phyloP scores from a whole-genome alignment of 495 filamentous ascomycete species.

The Penicillium atrosanguineum region DNA sequence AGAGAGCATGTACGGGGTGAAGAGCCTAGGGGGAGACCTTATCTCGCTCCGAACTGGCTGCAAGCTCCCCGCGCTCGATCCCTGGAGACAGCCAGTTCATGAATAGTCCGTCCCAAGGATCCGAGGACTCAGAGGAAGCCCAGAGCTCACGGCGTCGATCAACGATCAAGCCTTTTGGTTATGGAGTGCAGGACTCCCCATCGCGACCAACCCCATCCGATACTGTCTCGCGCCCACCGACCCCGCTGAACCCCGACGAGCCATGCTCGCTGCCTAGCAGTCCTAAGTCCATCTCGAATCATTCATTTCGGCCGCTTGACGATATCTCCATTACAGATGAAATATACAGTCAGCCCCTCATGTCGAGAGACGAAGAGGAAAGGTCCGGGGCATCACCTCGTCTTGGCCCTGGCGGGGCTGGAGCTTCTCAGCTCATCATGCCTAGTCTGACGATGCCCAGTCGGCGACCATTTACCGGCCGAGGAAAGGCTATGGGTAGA shows the following conservation, averaged over 20 bases:
- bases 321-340: conserved; percentile 52
- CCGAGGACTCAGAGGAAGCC: conserved; percentile 27
- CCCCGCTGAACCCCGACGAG: conserved; percentile 47
- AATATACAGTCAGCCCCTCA: conserved; percentile 46
- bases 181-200: conserved; percentile 22
- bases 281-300: conserved; percentile 50
- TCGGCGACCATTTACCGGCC: conserved; percentile 85
- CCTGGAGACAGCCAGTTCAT: conserved; percentile 8
- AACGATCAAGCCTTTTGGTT: conserved; percentile 32
- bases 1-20: conserved; percentile 59
- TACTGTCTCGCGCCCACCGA: conserved; percentile 39
- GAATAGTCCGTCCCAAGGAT: conserved; percentile 24
- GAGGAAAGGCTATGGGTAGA: conserved; percentile 77
- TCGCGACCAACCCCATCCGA: conserved; percentile 21
- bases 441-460: conserved; percentile 94
- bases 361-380: conserved; percentile 48
- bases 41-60: conserved; percentile 20
- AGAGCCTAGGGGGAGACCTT: conserved; percentile 61
- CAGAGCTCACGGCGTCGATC: conserved; percentile 26
- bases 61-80: conserved; percentile 7
- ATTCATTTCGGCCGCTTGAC: conserved; percentile 48
- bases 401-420: conserved; percentile 47
- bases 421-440: conserved; percentile 91
- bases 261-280: conserved; percentile 50
- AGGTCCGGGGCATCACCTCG: conserved; percentile 23